Evolutionary conservation across 495 filamentous ascomycete genomes (phyloP).

Genomic region (Penicillium argentinense): DNA sequence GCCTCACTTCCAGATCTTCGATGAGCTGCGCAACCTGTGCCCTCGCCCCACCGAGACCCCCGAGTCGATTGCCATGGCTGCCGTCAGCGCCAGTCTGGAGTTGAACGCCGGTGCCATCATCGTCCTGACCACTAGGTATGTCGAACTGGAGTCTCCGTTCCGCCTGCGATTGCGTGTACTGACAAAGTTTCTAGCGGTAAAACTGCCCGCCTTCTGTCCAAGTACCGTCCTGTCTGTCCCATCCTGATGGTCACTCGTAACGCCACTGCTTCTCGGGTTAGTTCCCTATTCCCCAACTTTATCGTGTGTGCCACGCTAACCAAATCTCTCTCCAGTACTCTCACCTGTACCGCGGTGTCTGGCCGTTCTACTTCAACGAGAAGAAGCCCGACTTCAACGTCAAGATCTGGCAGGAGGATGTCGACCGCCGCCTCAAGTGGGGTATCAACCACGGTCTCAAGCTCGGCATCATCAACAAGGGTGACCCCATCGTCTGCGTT

Average conservation of each 20-base stretch:
- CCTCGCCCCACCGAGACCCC: slow-evolving; percentile 78
- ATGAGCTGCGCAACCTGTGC: slow-evolving; percentile 83
- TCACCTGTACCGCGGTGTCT: slow-evolving; percentile 96
- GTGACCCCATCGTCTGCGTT: slow-evolving; percentile 87
- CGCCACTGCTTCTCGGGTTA: slow-evolving; percentile 69
- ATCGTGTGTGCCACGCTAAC: slow-evolving; percentile 13
- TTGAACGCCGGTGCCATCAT: slow-evolving; percentile 95
- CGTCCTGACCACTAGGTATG: slow-evolving; percentile 84
- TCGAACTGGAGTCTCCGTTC: neutral
- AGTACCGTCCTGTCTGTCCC: slow-evolving; percentile 97
- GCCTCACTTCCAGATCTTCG: slow-evolving; percentile 93
- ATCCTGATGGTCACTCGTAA: slow-evolving; percentile 98
- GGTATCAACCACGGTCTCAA: slow-evolving; percentile 80
- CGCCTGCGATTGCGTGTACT: slow-evolving; percentile 14
- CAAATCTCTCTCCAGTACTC: slow-evolving; percentile 56
- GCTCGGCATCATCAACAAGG: slow-evolving; percentile 78
- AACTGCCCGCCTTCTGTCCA: slow-evolving; percentile 91
- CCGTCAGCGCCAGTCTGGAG: slow-evolving; percentile 90
- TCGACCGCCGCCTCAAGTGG: slow-evolving; percentile 95
- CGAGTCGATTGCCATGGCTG: slow-evolving; percentile 94
- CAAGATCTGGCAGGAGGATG: slow-evolving; percentile 92
- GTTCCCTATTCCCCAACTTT: slow-evolving; percentile 16
- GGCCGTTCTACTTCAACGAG: slow-evolving; percentile 93
- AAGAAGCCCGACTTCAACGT: slow-evolving; percentile 92
- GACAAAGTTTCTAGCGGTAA: slow-evolving; percentile 61